A percentile compares a stretch with the other conserved stretches of the same genome.
These are phyloP conservation scores for Bertia moriformis DNA, from an alignment of 2,329 filamentous ascomycete genomes.

Conservation along the genomic window DNA sequence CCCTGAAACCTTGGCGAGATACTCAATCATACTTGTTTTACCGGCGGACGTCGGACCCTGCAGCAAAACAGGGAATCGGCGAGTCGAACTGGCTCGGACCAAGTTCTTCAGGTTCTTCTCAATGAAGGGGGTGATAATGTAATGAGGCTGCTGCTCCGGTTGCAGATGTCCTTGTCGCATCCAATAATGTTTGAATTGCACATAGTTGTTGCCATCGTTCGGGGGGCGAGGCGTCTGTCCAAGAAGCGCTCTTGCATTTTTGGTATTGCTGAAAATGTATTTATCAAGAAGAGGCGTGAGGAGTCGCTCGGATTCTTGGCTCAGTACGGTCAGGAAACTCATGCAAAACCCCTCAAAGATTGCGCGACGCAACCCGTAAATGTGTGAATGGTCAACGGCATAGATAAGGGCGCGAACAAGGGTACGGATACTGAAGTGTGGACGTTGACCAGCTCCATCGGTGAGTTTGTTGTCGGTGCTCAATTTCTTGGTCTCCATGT, in stretches of 20 bases:
- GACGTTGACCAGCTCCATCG: constrained; percentile 87
- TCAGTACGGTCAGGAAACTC: constrained; percentile 86
- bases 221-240: constrained; percentile 67
- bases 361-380: constrained; percentile 73
- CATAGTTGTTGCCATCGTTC: constrained; percentile 60
- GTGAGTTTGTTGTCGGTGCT: constrained; percentile 73
- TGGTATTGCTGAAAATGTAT: constrained; percentile 59
- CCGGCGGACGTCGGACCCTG: constrained; percentile 94
- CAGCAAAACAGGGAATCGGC: constrained; percentile 82
- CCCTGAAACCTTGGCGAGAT: constrained; percentile 87
- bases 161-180: constrained; percentile 59
- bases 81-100: constrained; percentile 80
- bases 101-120: constrained; percentile 89
- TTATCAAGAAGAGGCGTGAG: constrained; percentile 69
- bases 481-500: constrained; percentile 72
- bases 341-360: constrained; percentile 94
- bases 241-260: constrained; percentile 53
- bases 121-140: constrained; percentile 92
- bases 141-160: constrained; percentile 65
- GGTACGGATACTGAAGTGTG: constrained; percentile 91
- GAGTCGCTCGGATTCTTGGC: constrained; percentile 65
- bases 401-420: constrained; percentile 82
- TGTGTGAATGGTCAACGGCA: constrained; percentile 67
- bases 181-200: constrained; percentile 82
- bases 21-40: constrained; percentile 99